Conservation (phyloP, 2,329 filamentous ascomycete species). For the Arthrobotrys pseudoclavata region DNA sequence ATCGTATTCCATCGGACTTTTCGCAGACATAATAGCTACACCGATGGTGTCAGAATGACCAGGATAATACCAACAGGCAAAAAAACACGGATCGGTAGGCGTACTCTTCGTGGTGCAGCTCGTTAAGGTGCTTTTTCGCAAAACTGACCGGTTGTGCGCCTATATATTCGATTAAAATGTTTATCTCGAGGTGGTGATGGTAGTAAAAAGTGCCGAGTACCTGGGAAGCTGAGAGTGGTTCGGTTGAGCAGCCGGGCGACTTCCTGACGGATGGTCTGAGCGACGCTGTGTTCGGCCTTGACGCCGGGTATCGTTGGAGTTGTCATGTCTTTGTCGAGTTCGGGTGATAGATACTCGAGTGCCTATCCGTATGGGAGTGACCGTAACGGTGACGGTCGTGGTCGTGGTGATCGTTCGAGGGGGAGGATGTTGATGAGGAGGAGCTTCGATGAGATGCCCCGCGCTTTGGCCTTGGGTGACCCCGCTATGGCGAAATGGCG, state of each 20-base stretch:
- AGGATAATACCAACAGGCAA: no score
- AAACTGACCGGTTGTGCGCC: conserved; percentile 95
- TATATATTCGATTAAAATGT: conserved; percentile 27
- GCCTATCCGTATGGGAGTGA: background rate
- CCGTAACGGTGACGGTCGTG: background rate
- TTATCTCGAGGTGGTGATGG: background rate
- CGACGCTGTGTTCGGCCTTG: conserved; percentile 74
- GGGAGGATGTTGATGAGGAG: background rate
- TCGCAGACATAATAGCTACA: conserved; percentile 93
- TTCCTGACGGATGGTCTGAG: conserved; percentile 76
- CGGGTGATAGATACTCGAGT: background rate
- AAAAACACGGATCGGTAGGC: conserved; percentile 62
- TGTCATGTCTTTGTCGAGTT: conserved; percentile 26
- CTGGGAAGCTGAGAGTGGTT: conserved; percentile 79
- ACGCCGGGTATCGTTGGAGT: conserved; percentile 73
- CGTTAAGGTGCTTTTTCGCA: conserved; percentile 81
- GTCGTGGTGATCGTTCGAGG: background rate
- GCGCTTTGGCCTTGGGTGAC: conserved; percentile 15
- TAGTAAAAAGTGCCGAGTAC: conserved; percentile 63
- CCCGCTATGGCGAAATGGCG: conserved; percentile 30
- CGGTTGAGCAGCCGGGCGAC: conserved; percentile 82
- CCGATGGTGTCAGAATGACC: background rate
- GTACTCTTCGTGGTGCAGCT: conserved; percentile 82
- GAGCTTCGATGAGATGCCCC: conserved; percentile 33
- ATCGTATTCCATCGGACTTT: conserved; percentile 96